Conservation (phyloP, 2,329 filamentous ascomycete species). For the Alternaria gaisen region DNA sequence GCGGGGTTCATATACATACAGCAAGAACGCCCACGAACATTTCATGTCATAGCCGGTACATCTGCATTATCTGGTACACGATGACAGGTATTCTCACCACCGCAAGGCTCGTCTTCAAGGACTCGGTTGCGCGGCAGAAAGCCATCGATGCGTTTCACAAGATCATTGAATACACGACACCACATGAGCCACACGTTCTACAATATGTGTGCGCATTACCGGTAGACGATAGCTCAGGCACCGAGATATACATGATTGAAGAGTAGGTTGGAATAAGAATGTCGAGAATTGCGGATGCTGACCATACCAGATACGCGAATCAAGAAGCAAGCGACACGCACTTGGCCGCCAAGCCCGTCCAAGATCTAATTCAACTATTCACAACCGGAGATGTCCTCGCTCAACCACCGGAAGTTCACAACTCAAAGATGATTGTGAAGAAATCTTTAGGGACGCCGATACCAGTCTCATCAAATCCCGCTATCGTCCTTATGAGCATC, state of each 20-base stretch:
- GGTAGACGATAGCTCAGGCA: conserved; percentile 21
- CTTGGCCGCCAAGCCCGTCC: conserved; percentile 29
- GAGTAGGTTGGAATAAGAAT: conserved; percentile 11
- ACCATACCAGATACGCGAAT: conserved; percentile 23
- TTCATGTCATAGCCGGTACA: neutral
- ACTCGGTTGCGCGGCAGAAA: conserved; percentile 19
- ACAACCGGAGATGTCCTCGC: conserved; percentile 30
- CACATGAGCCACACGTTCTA: conserved; percentile 34
- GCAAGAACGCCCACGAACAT: neutral
- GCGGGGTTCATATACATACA: conserved; percentile 7
- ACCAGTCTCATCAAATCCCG: conserved; percentile 13
- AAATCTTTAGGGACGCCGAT: conserved; percentile 9
- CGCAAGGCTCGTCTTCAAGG: conserved; percentile 30
- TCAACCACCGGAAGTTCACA: conserved; percentile 32
- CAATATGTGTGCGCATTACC: conserved; percentile 36
- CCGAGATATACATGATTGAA: conserved; percentile 40
- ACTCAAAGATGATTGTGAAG: conserved; percentile 12
- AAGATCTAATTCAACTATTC: conserved; percentile 36
- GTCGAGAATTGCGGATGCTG: neutral
- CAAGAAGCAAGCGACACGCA: conserved; percentile 33
- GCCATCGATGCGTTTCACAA: conserved; percentile 33
- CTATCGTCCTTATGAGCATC: conserved; percentile 28
- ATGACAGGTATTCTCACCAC: conserved; percentile 35
- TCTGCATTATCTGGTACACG: neutral
- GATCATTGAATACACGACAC: conserved; percentile 33